Base-by-base conservation (phyloP, 768 basidiomycete species). In the Boletus sensibilis region DNA sequence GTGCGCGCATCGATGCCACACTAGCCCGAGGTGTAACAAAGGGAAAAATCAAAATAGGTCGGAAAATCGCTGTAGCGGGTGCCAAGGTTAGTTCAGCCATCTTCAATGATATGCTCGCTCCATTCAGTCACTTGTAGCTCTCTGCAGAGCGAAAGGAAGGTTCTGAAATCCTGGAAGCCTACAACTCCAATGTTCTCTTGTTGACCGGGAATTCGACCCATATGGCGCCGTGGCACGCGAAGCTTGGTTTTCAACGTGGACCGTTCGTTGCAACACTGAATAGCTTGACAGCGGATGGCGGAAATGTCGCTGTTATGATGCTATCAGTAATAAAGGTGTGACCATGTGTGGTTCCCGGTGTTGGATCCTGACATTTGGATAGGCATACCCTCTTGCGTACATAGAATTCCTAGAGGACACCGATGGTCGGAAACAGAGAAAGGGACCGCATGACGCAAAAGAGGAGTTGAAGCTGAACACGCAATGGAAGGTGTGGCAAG, bases 151-250 rank as follows among this genome's bases (percentile, higher is more conserved):
- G 78, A 53, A 87, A 87, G 63, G 94, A 97, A 10, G 87, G 91
- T 0, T 77, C 78, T 5, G 94, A 98, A 54, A 82, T 92, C 2
- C 77, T 98, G 25, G 89, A 94, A 58, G 91, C 90, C 1, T 88
- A 90, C 61, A 75, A 82, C 56, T 85, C 80, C 7, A 82, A 82
- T 23, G 79, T 78, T 46, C 78, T 99, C 20, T 67, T 82, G 21
- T 71, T 99, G 18, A 78, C 81, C 4, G 94, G 92, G 3, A 99
- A 99, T 70, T 90, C 91, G 0, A 86, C 92, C 2, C 87, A 90
- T 58, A 77, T 95, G 50, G 90, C 88, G 5, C 82, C 86, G 0
- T 99, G 97, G 97, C 83, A 97, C 66, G 78, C 86, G 1, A 91
- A 87, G 61, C 80, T 99, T 7, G 97, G 97, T 8, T 92, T 92